Evolutionary conservation across 108 stramenopile genomes (phyloP).

Genomic region (Pseudonitzschia pungens): DNA sequence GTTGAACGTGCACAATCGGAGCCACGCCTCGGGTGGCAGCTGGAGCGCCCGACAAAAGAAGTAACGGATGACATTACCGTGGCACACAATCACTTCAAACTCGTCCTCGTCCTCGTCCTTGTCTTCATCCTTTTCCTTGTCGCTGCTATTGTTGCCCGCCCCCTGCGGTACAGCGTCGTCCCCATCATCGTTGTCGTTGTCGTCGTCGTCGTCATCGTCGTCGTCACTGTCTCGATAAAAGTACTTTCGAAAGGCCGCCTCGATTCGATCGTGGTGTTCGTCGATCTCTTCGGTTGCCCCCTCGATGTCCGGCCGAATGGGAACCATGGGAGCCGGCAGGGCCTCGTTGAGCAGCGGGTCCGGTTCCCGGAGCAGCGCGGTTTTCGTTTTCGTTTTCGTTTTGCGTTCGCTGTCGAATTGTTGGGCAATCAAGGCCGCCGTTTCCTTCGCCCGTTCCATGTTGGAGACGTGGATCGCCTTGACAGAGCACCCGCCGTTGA

Average conservation of each 20-base stretch:
- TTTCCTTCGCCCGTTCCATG: slow-evolving; percentile 85
- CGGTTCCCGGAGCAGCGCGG: slow-evolving; percentile 39
- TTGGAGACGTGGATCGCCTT: slow-evolving; percentile 68
- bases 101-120: slow-evolving; percentile 53
- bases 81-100: slow-evolving; percentile 93
- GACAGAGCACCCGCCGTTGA: slow-evolving; percentile 59
- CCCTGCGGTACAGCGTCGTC: too few species aligned
- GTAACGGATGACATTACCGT: slow-evolving; percentile 94
- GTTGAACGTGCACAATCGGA: slow-evolving; percentile 87
- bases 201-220: slow-evolving; percentile 26
- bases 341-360: slow-evolving; percentile 87
- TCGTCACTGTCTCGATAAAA: slow-evolving; percentile 69
- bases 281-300: slow-evolving; percentile 57
- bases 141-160: too few species aligned
- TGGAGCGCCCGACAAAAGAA: slow-evolving; percentile 90
- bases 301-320: slow-evolving; percentile 56
- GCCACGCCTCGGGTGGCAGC: slow-evolving; percentile 91
- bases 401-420: slow-evolving; percentile 31
- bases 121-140: background rate
- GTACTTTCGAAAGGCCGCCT: slow-evolving; percentile 86
- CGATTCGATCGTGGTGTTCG: slow-evolving; percentile 75
- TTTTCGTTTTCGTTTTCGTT: slow-evolving; percentile 15
- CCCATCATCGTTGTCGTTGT: slow-evolving; percentile 80
- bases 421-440: slow-evolving; percentile 70
- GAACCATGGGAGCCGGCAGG: slow-evolving; percentile 75